Evolutionary conservation across 208 protist species (phyloP), one percentile per base, ranked within the genome.

Genomic region (Lotmaria passim): DNA sequence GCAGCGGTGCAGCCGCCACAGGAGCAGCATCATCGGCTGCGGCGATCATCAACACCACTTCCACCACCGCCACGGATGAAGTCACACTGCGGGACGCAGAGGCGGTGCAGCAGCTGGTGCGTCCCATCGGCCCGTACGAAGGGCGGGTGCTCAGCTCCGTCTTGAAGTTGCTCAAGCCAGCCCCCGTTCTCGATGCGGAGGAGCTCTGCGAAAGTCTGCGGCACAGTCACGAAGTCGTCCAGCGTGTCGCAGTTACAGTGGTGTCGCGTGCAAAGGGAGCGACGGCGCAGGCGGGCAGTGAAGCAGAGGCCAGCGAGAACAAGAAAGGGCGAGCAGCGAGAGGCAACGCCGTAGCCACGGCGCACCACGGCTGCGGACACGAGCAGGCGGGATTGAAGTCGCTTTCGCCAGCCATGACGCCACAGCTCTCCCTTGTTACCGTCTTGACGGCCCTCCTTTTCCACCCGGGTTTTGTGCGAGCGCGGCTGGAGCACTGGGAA

Each of bases 401-500:
- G 34, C 0, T 14, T 8, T 43, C 44, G 17, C 34, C 46, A 3
- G 7, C 60, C 1, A 19, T 67, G 14, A n/a, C 44, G 3, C 24
- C 62, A 28, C 71, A 77, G 63, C 38, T 77, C 5, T 53, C 63
- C 2, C 53, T 77, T 5, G 30, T 68, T 2, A 34, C 55, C 1
- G 28, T 77, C 1, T 41, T 77, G n/a, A 77, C 71, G n/a, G 55
- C 71, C 2, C 64, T 77, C 38, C 57, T 71, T 39, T 77, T 77
- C 43, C 67, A 67, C 26, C 71, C 63, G 1, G 41, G 33, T n/a
- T 77, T 77, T 47, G 56, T 77, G 39, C 63, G 56, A 7, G 15
- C 53, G 3, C 71, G 71, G 10, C 36, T 77, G 33, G n/a, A 59
- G 23, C 28, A 61, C 24, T 51, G 67, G 57, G 71, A 77, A 28